These are phyloP conservation scores for Fusarium oligoseptatum DNA, from an alignment of 2,329 filamentous ascomycete genomes.

Conservation along the genomic window DNA sequence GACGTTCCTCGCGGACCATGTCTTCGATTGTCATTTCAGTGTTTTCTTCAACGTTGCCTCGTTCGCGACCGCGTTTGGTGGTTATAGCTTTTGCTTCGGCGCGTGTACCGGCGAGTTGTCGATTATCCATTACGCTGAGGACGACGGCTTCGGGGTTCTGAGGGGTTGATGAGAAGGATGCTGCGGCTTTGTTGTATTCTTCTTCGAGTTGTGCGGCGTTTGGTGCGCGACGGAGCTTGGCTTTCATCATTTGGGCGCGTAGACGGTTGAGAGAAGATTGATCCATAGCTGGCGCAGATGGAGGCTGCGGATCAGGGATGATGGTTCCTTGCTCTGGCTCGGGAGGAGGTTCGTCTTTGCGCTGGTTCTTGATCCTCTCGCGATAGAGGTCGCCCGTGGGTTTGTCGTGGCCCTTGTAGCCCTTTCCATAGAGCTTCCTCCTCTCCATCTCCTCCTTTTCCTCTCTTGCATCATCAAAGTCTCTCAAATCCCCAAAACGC, in stretches of 20 bases:
- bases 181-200: conserved; percentile 83
- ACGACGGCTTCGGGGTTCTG: conserved; percentile 76
- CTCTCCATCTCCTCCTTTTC: conserved; percentile 93
- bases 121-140: conserved; percentile 88
- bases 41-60: conserved; percentile 89
- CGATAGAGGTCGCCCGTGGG: conserved; percentile 89
- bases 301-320: conserved; percentile 63
- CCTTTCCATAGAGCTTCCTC: conserved; percentile 83
- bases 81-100: conserved; percentile 82
- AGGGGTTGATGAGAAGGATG: conserved; percentile 68
- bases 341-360: conserved; percentile 51
- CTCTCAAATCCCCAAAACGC: conserved; percentile 82
- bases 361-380: conserved; percentile 75
- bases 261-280: conserved; percentile 88
- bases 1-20: conserved; percentile 94
- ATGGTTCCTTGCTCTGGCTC: conserved; percentile 66
- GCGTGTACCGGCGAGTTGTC: conserved; percentile 81
- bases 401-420: conserved; percentile 86
- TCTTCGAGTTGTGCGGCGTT: conserved; percentile 83
- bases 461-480: conserved; percentile 93
- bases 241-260: conserved; percentile 95
- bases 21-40: conserved; percentile 97
- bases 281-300: conserved; percentile 66
- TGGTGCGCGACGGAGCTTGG: conserved; percentile 83
- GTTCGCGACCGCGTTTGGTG: conserved; percentile 85